Base-by-base conservation (phyloP, 2,329 filamentous ascomycete genomes). In the Pestalotiopsis sp. region DNA sequence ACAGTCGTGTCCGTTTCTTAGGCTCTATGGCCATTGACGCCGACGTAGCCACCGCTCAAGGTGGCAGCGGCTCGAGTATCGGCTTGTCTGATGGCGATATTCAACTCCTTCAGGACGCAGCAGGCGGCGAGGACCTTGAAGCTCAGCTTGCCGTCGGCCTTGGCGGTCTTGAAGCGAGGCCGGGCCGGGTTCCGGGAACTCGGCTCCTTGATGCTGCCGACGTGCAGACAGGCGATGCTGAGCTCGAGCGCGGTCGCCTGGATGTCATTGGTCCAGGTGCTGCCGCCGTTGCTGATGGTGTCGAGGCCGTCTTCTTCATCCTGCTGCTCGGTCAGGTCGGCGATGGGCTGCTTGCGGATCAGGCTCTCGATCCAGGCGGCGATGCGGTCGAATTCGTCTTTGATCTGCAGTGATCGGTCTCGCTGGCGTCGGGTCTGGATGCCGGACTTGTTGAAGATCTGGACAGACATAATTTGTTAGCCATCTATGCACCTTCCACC, bases 341-440 rank as follows among this genome's bases (percentile, higher is more conserved):
- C 49, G 1, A 67, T 39, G 13, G 66, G 65, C 20, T 72, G 72
- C 66, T 76, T 78, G 25, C 78, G 77, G 66, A 83, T 81, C 59
- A 82, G 73, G 5, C 77, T 76, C 23, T 80, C 78, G 11, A 82
- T 78, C 78, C 80, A 84, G 2, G 78, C 75, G 14, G 83, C 78
- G 58, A 86, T 80, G 9, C 82, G 80, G 58, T 86, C 83, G 62
- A 85, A 87, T 62, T 85, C 84, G 14, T 87, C 85, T 66, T 83
- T 84, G 23, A 89, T 80, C 72, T 84, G 85, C 61, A 82, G 77
- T 2, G 86, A 88, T 2, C 80, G 79, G 61, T 89, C 86, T 2
- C 85, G 82, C 71, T 89, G 85, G 2, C 85, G 83, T 11, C 79
- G 78, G 0, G 83, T 86, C 75, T 87, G 86, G 0, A 78, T 72